A percentile compares a stretch with the other conserved stretches of the same genome.
Evolutionary conservation across 805 yeast genomes (phyloP).

Genomic region (Debaryomyces castellii): DNA sequence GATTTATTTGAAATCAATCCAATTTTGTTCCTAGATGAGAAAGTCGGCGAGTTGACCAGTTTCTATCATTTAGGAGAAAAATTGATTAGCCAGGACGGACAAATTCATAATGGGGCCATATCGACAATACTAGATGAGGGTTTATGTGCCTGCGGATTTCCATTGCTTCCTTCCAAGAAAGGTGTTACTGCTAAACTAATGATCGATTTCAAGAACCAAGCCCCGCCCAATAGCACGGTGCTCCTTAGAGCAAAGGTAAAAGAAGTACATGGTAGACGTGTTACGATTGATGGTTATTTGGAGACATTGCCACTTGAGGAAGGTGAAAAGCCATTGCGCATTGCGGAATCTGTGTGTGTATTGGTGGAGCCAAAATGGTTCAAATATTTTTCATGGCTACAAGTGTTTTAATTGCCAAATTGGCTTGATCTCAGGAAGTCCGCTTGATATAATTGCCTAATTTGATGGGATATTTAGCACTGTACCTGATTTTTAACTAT

Average conservation of each 20-base stretch:
- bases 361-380: conserved; percentile 90
- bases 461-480: neutral
- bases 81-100: conserved; percentile 66
- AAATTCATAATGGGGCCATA: conserved; percentile 78
- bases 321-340: conserved; percentile 27
- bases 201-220: conserved; percentile 64
- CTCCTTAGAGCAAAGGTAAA: conserved; percentile 66
- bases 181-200: conserved; percentile 87
- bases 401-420: conserved; percentile 10
- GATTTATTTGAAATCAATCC: conserved; percentile 76
- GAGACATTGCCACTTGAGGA: conserved; percentile 45
- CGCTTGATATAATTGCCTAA: too few relatives aligned
- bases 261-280: conserved; percentile 76
- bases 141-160: conserved; percentile 82
- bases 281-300: conserved; percentile 67
- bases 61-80: conserved; percentile 71
- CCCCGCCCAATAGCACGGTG: conserved; percentile 61
- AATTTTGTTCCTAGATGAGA: conserved; percentile 52
- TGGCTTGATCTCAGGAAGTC: too few relatives aligned
- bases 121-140: conserved; percentile 83
- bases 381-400: conserved; percentile 55
- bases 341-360: conserved; percentile 67
- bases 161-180: conserved; percentile 69
- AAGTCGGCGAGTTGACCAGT: conserved; percentile 54
- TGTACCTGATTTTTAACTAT: too few relatives aligned